A percentile compares a stretch with the other conserved stretches of the same genome.
These are phyloP conservation scores for Hypomyces perniciosus DNA, from an alignment of 2,329 filamentous ascomycete genomes.

Conservation along the genomic window DNA sequence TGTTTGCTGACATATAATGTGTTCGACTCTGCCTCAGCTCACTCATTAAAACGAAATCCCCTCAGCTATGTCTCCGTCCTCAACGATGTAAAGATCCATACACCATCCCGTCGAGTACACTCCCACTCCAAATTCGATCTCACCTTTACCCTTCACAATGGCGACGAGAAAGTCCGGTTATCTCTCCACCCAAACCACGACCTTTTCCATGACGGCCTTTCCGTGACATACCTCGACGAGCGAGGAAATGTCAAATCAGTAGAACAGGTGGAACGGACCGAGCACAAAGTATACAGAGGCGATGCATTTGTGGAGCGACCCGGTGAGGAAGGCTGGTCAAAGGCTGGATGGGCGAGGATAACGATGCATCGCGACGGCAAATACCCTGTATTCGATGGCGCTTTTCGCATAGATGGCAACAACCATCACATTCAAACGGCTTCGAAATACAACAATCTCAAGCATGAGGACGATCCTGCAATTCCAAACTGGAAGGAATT, in stretches of 20 bases:
- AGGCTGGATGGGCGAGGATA: constrained; percentile 82
- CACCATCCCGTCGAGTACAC: constrained; percentile 71
- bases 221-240: constrained; percentile 62
- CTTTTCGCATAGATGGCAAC: constrained; percentile 73
- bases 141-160: constrained; percentile 66
- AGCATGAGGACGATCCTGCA: constrained; percentile 64
- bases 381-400: constrained; percentile 80
- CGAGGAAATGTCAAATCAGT: constrained; percentile 62
- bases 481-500: constrained; percentile 41
- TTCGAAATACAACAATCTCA: constrained; percentile 67
- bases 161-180: constrained; percentile 66
- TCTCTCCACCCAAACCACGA: constrained; percentile 86
- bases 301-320: constrained; percentile 62
- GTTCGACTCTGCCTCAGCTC: constrained; percentile 38
- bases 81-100: constrained; percentile 70
- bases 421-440: constrained; percentile 81
- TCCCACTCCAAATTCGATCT: constrained; percentile 80
- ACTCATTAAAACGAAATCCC: constrained; percentile 70
- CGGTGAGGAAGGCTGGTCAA: constrained; percentile 61
- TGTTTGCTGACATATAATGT: constrained; percentile 21
- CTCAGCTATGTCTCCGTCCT: constrained; percentile 67
- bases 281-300: constrained; percentile 82
- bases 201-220: constrained; percentile 70
- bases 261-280: constrained; percentile 65
- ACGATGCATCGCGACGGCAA: constrained; percentile 70